A percentile compares a stretch with the other conserved stretches of the same genome.
Evolutionary conservation across 164 flowering plant genomes (phyloP).

Genomic region (Paratinospora sagittata): DNA sequence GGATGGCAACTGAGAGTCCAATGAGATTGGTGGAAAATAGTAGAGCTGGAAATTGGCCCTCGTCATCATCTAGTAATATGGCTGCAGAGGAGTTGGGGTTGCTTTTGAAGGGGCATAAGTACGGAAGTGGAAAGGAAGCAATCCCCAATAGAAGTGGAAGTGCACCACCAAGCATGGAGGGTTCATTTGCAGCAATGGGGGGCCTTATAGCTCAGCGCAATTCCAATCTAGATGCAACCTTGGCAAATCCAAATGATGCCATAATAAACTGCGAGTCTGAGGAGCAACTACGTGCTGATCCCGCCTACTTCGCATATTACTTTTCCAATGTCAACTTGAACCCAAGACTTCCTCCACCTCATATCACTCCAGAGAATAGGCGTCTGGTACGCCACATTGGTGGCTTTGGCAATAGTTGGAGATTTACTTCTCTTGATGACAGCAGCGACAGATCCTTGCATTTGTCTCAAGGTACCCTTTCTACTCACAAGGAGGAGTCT

Average conservation of each 20-base stretch:
- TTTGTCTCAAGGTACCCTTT: slow-evolving; percentile 39
- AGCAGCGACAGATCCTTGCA: slow-evolving; percentile 28
- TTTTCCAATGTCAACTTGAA: slow-evolving; percentile 59
- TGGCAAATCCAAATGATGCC: slow-evolving; percentile 25
- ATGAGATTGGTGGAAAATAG: slow-evolving; percentile 53
- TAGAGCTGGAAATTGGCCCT: slow-evolving; percentile 42
- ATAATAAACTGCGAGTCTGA: slow-evolving; percentile 39
- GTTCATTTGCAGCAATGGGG: slow-evolving; percentile 62
- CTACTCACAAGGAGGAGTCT: slow-evolving; percentile 77
- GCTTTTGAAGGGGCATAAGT: slow-evolving; percentile 42
- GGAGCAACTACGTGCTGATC: slow-evolving; percentile 60
- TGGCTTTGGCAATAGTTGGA: slow-evolving; percentile 41
- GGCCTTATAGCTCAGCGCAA: slow-evolving; percentile 42
- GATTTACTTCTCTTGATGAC: slow-evolving; percentile 45
- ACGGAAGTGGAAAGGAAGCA: slow-evolving; percentile 30
- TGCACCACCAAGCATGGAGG: slow-evolving; percentile 96
- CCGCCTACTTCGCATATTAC: slow-evolving; percentile 61
- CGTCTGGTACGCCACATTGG: slow-evolving; percentile 56
- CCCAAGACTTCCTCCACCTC: slow-evolving; percentile 79
- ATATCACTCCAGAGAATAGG: slow-evolving; percentile 48
- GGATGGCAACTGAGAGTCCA: slow-evolving; percentile 79
- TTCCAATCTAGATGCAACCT: slow-evolving; percentile 23
- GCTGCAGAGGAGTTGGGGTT: slow-evolving; percentile 58
- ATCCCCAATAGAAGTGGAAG: slow-evolving; percentile 81
- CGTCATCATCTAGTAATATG: slow-evolving; percentile 34